Evolutionary conservation across 371 early-diverging fungal species (phyloP).

Genomic region (Amoeboaphelidium occidentale): DNA sequence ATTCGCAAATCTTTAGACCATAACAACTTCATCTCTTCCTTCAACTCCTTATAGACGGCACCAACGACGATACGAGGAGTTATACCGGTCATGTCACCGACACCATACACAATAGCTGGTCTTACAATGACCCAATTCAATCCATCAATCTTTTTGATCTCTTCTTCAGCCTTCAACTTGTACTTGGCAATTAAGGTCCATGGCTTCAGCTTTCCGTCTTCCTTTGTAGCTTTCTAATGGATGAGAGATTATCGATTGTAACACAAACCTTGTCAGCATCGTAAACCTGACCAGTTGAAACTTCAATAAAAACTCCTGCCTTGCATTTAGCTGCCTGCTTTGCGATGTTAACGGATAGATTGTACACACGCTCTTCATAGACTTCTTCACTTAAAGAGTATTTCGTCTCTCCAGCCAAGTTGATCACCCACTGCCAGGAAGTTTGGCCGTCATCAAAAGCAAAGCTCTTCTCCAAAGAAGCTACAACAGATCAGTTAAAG

Average conservation of each 20-base stretch:
- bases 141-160: constrained; percentile 26
- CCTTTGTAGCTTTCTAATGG: constrained; percentile 34
- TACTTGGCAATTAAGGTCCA: constrained; percentile 54
- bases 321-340: constrained; percentile 52
- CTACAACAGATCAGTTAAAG: constrained; percentile 8
- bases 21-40: constrained; percentile 64
- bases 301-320: constrained; percentile 43
- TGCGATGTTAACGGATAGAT: constrained; percentile 40
- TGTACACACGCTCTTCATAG: constrained; percentile 9
- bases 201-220: constrained; percentile 44
- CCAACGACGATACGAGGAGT: constrained; percentile 76
- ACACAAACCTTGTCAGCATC: constrained; percentile 34
- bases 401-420: constrained; percentile 72
- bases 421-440: constrained; percentile 62
- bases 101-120: constrained; percentile 76
- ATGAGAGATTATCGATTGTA: not conserved
- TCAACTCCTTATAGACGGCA: constrained; percentile 51
- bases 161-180: constrained; percentile 56
- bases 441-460: constrained; percentile 26
- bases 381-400: constrained; percentile 59
- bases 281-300: constrained; percentile 73
- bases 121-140: constrained; percentile 53
- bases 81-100: constrained; percentile 39
- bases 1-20: constrained; percentile 71
- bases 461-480: constrained; percentile 43